Base-by-base conservation (phyloP, 345 rosid species). In the Eucalyptus decipiens region DNA sequence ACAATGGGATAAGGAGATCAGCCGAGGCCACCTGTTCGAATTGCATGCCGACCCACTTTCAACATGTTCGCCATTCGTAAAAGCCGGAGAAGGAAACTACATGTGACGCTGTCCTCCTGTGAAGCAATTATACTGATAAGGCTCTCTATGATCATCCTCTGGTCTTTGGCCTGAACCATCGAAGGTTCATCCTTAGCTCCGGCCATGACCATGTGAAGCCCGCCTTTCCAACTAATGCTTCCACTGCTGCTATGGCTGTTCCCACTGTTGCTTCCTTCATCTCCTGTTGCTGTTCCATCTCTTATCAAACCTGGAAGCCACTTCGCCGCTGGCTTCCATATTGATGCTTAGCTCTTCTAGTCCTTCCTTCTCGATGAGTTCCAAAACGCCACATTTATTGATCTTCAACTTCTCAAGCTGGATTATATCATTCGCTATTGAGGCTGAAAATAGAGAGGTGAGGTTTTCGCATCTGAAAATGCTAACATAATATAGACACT, bases 21-120 rank as follows among this genome's bases (percentile, higher is more conserved):
- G 95, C 95, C 62, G 96, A 87, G 11, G 97, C 94, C 21, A 98
- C 99, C 90, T 96, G 99, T 80, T 98, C 98, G 48, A 98, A 95
- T 88, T 95, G 99, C 99, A 98, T 97, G 28, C 99, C 98, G 1
- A 97, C 98, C 2, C 86, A 97, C 99, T 91, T 93, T 96, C 51
- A 98, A 89, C 99, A 96, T 93, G 90, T 90, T 96, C 5, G 99
- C 97, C 95, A 92, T 94, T 90, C 96, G 90, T 37, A 97, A 91
- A 2, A 98, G 96, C 90, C 93, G 95, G 7, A 98, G 97, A 86
- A 98, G 97, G 92, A 98, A 98, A 94, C 97, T 93, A 90, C 98
- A 97, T 2, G 98, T 92, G 72, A 95, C 97, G 14, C 97, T 93
- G 48, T 97, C 99, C 90, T 95, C 95, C 92, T 95, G 99, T 0